These are phyloP conservation scores for baker's yeast (Saccharomyces cerevisiae) DNA, from an alignment of 805 yeast genomes.

Conservation along the genomic window DNA sequence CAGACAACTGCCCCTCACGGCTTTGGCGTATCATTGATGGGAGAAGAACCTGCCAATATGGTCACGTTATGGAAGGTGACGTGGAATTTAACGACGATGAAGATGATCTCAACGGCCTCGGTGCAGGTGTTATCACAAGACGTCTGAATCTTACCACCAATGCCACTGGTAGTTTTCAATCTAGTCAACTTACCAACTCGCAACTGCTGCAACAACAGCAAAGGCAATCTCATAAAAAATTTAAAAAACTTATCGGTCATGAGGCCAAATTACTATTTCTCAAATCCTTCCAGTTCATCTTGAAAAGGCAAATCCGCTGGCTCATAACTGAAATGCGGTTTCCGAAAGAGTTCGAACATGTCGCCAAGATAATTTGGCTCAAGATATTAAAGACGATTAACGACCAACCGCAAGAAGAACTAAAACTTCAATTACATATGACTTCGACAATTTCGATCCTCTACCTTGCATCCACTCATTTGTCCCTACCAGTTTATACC, in stretches of 20 bases:
- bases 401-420: neutral
- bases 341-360: slow-evolving; percentile 25
- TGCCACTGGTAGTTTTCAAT: slow-evolving; percentile 34
- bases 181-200: slow-evolving; percentile 20
- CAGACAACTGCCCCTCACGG: slow-evolving; percentile 77
- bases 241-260: slow-evolving; percentile 37
- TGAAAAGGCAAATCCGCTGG: slow-evolving; percentile 41
- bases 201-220: slow-evolving; percentile 5
- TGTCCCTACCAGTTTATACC: slow-evolving; percentile 43
- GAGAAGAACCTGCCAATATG: slow-evolving; percentile 74
- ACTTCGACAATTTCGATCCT: slow-evolving; percentile 33
- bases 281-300: slow-evolving; percentile 42
- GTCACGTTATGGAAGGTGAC: slow-evolving; percentile 81
- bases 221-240: slow-evolving; percentile 5
- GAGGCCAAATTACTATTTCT: slow-evolving; percentile 39
- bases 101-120: slow-evolving; percentile 38
- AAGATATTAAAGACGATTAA: slow-evolving; percentile 15
- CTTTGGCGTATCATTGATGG: slow-evolving; percentile 72
- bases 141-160: slow-evolving; percentile 45
- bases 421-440: slow-evolving; percentile 14
- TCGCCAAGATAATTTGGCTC: slow-evolving; percentile 35
- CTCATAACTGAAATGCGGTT: slow-evolving; percentile 30
- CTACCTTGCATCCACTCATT: slow-evolving; percentile 43
- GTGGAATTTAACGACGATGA: slow-evolving; percentile 76
- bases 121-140: slow-evolving; percentile 39